A percentile compares a stretch with the other conserved stretches of the same genome.
Evolutionary conservation across 352 stramenopile genomes (phyloP).

Genomic region (Globisporangium yorkense): DNA sequence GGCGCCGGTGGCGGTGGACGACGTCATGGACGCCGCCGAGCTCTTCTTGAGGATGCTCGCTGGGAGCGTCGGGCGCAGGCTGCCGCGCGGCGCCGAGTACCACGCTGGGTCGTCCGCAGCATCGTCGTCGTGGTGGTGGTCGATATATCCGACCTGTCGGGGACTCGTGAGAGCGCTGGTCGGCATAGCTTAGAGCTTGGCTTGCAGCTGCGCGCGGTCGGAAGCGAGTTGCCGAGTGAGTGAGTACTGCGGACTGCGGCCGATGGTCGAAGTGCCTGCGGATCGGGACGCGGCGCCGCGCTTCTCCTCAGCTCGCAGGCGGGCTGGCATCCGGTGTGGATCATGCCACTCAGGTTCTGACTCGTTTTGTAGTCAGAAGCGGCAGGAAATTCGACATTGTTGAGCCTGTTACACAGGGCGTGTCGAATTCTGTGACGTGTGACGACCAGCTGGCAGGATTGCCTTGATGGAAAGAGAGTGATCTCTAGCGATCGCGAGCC

Average conservation of each 20-base stretch:
- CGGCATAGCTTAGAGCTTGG: not conserved
- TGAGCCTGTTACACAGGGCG: not conserved
- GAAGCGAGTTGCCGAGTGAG: not conserved
- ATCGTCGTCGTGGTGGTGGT: constrained; percentile 30
- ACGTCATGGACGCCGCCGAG: constrained; percentile 25
- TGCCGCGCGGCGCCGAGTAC: constrained; percentile 59
- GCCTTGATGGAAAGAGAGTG: not conserved
- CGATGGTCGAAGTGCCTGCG: not conserved
- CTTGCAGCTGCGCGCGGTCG: not conserved
- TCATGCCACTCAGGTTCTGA: not conserved
- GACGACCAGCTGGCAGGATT: not conserved
- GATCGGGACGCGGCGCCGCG: not conserved
- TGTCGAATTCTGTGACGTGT: constrained; percentile 1
- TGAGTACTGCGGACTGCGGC: not conserved
- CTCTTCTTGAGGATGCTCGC: constrained; percentile 58
- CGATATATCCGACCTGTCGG: not conserved
- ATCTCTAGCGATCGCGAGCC: not conserved
- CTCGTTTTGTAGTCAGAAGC: not conserved
- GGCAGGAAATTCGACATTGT: not conserved
- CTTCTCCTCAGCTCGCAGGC: not conserved
- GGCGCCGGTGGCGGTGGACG: constrained; percentile 18
- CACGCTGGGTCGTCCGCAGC: constrained; percentile 61
- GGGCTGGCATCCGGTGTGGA: not conserved
- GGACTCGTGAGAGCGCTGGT: not conserved
- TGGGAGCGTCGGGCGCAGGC: constrained; percentile 47